Base-by-base conservation (phyloP, 805 yeast species). In the Nakazawaea wyomingensis region DNA sequence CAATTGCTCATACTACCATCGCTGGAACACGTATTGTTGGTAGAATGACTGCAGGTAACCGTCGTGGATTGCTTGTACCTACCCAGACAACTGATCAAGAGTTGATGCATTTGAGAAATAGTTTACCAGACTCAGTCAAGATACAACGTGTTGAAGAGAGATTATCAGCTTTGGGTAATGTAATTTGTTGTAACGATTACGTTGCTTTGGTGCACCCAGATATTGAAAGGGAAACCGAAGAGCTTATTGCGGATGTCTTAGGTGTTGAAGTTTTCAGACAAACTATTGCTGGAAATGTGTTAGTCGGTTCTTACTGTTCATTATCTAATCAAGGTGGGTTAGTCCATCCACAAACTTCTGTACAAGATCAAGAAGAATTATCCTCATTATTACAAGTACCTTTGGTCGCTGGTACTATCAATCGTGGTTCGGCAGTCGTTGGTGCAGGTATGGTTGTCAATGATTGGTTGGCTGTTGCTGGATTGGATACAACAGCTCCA, bases 261-360 rank as follows among this genome's bases (percentile, higher is more conserved):
- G 99, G 99, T 48, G 99, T 93, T 42, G 99, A 93, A 69, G 99
- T 93, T 36, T 93, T 93, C 77, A 84, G 98, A 71, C 99, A 93
- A 68, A 93, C 99, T 37, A 90, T 93, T 55, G 97, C 99, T 11
- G 97, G 97, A 54, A 91, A 93, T 66, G 97, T 93, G 46, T 75
- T 93, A 48, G 99, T 93, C 43, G 99, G 99, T 45, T 85, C 96
- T 5, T 93, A 93, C 69, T 91, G 98, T 67, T 69, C 96, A 19
- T 74, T 93, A 53, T 85, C 96, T 34, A 93, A 93, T 69, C 96
- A 90, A 66, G 99, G 99, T 64, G 99, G 98, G 51, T 73, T 93
- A 52, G 99, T 93, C 41, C 99, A 93, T 66, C 97, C 99, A 31
- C 96, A 88, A 65, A 95, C 99, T 33, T 81, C 95, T 28, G 81